phyloP scores from a whole-genome alignment of 768 basidiomycete species.

The Lactarius trivialis region DNA sequence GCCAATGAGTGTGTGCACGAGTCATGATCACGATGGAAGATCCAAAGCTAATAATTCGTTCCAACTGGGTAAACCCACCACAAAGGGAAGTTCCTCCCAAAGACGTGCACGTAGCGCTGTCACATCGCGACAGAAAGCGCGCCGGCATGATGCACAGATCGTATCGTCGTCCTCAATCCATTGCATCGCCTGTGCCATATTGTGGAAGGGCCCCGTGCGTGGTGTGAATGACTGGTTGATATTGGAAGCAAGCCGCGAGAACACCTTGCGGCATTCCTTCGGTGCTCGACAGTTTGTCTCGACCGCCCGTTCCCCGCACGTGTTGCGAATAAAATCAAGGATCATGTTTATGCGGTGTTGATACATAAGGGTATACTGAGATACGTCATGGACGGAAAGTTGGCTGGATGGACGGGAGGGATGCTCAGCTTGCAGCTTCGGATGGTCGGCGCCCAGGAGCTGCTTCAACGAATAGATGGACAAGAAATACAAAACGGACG shows the following conservation, averaged over 20 bases:
- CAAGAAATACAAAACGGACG: constrained; percentile 51
- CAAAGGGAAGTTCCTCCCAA: constrained; percentile 43
- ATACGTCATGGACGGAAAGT: constrained; percentile 38
- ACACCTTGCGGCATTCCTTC: constrained; percentile 36
- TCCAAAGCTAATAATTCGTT: constrained; percentile 34
- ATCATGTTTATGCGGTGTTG: constrained; percentile 46
- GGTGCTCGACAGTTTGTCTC: constrained; percentile 29
- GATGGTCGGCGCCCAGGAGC: constrained; percentile 44
- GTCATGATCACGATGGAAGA: constrained; percentile 20
- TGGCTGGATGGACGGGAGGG: constrained; percentile 44
- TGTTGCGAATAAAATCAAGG: constrained; percentile 42
- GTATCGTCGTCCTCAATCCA: constrained; percentile 33
- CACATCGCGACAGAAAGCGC: constrained; percentile 38
- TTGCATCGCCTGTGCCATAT: constrained; percentile 42
- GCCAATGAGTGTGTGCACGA: not conserved
- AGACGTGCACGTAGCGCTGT: constrained; percentile 33
- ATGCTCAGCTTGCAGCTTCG: constrained; percentile 44
- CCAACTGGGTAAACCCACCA: constrained; percentile 45
- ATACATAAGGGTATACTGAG: constrained; percentile 50
- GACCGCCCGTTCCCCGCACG: constrained; percentile 33
- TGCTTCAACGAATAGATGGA: constrained; percentile 48
- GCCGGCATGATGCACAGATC: constrained; percentile 42
- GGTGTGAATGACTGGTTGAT: constrained; percentile 43
- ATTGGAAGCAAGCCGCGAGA: constrained; percentile 38
- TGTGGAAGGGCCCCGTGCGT: constrained; percentile 48